These are phyloP conservation scores for Plicaturopsis crispa DNA, from an alignment of 768 basidiomycete genomes.

Conservation along the genomic window DNA sequence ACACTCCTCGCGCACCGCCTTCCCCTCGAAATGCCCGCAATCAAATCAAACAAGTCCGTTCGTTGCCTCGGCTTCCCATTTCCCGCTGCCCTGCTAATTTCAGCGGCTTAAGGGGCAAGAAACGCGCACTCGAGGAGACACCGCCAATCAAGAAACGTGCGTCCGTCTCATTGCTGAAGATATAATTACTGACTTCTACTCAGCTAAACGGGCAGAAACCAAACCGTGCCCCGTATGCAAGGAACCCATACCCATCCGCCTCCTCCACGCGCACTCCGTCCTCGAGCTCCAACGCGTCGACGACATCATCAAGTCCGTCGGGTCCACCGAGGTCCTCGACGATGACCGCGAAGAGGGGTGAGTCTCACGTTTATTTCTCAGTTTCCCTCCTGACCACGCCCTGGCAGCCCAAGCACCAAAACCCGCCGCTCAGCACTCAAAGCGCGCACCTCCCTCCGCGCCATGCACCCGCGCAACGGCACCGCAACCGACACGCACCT, in stretches of 20 bases:
- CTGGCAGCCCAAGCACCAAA: neutral
- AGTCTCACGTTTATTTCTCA: too few species aligned
- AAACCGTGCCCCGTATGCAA: conserved; percentile 68
- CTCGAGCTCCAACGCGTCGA: conserved; percentile 67
- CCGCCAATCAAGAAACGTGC: conserved; percentile 41
- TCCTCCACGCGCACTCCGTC: conserved; percentile 55
- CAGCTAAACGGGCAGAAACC: conserved; percentile 71
- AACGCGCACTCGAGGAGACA: conserved; percentile 31
- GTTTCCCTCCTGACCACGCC: neutral
- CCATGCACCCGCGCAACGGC: conserved; percentile 8
- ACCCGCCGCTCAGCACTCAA: conserved; percentile 35
- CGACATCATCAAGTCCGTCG: conserved; percentile 55
- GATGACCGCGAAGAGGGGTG: conserved; percentile 52
- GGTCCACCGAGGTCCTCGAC: conserved; percentile 48
- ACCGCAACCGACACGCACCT: conserved; percentile 5
- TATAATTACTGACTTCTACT: conserved; percentile 7
- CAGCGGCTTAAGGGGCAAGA: too few species aligned
- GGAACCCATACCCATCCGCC: conserved; percentile 64
- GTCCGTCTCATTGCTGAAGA: neutral
- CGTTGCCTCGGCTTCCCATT: too few species aligned
- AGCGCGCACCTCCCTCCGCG: conserved; percentile 30
- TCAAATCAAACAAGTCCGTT: too few species aligned
- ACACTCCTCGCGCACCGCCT: too few species aligned
- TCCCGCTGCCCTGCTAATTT: too few species aligned
- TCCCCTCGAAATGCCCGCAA: too few species aligned